Percentiles rank a stretch among this genome's conserved stretches.
Conservation (phyloP, 2,329 filamentous ascomycete genomes). For the Akanthomyces uredinophilus region DNA sequence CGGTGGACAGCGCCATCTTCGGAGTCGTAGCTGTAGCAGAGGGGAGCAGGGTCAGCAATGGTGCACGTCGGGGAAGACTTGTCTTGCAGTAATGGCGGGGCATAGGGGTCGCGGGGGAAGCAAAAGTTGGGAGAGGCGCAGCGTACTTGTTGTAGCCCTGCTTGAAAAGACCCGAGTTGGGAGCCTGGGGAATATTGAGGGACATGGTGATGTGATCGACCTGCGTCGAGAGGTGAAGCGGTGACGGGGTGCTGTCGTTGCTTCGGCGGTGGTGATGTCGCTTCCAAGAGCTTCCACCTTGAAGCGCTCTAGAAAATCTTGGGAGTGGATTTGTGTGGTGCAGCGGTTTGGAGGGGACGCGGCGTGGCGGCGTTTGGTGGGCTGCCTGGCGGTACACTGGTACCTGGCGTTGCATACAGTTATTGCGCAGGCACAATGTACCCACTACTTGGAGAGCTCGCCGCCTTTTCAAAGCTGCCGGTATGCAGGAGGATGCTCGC, state of each 20-base stretch:
- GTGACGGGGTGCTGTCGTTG: conserved; percentile 13
- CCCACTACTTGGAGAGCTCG: background rate
- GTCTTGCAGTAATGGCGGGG: conserved; percentile 17
- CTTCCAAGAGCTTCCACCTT: conserved; percentile 16
- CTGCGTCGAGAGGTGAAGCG: conserved; percentile 7
- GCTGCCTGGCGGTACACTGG: background rate
- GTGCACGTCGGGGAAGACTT: background rate
- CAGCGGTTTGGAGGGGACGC: background rate
- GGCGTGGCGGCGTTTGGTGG: conserved; percentile 5
- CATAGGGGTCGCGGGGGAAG: conserved; percentile 23
- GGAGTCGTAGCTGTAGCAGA: conserved; percentile 74
- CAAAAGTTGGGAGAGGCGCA: conserved; percentile 20
- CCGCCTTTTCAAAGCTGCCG: conserved; percentile 3
- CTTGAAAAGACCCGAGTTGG: conserved; percentile 92
- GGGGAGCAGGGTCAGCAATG: conserved; percentile 17
- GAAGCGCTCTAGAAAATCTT: conserved; percentile 13
- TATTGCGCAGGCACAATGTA: background rate
- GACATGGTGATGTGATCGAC: conserved; percentile 59
- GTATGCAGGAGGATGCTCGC: background rate
- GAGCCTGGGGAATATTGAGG: conserved; percentile 89
- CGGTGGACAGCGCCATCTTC: conserved; percentile 98
- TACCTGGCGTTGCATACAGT: background rate
- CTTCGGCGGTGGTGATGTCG: conserved; percentile 12
- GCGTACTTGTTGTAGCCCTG: conserved; percentile 89
- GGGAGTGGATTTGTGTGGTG: conserved; percentile 13